phyloP scores from a whole-genome alignment of 176 grass and related monocot species.

The Paspalum notatum region DNA sequence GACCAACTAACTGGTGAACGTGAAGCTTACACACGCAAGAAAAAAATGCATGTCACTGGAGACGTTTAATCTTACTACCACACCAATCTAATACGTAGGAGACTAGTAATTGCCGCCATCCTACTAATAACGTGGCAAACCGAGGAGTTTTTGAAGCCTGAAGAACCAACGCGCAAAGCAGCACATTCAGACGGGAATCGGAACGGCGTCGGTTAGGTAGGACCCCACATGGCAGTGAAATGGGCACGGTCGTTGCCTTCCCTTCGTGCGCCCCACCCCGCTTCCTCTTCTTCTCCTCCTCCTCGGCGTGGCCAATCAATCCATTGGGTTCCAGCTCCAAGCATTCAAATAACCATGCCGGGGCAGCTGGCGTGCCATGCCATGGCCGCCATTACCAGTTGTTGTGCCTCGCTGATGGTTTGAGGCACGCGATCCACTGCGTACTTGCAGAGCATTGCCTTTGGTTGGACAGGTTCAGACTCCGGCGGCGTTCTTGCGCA shows the following conservation, averaged over 20 bases:
- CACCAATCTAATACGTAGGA: no score
- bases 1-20: no score
- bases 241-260: background rate
- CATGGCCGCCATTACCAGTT: background rate
- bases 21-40: no score
- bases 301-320: background rate
- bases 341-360: constrained; percentile 38
- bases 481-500: background rate
- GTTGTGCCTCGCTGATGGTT: no score
- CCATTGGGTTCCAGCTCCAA: background rate
- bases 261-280: constrained; percentile 25
- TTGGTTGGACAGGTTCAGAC: background rate
- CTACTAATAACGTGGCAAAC: background rate
- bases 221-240: background rate
- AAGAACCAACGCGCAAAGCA: background rate
- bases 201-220: background rate
- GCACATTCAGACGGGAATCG: background rate
- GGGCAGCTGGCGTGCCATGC: constrained; percentile 21
- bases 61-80: background rate
- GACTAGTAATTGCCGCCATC: background rate
- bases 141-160: background rate
- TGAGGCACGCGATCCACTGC: background rate
- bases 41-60: no score
- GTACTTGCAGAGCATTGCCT: no score
- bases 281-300: background rate